A percentile compares a stretch with the other conserved stretches of the same genome.
phyloP scores from a whole-genome alignment of 495 filamentous ascomycete species.

The Podospora comata region DNA sequence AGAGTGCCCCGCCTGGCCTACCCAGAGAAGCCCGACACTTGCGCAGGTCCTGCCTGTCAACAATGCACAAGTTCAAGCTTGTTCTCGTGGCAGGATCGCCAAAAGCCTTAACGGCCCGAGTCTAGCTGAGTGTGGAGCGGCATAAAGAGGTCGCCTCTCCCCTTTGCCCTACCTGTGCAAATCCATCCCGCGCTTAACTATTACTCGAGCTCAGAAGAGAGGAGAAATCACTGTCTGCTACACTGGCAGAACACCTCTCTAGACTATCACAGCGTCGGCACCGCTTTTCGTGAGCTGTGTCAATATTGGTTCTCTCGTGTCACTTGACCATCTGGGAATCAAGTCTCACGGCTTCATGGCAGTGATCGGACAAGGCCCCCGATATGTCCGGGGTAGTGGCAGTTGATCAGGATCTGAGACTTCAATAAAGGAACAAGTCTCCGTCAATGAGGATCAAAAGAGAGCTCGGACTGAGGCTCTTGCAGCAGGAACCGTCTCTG shows the following conservation, averaged over 20 bases:
- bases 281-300: not conserved
- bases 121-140: not conserved
- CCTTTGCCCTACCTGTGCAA: not conserved
- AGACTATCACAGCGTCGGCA: not conserved
- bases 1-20: not conserved
- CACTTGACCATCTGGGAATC: not conserved
- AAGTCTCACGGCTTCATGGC: not conserved
- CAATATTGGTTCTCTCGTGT: not conserved
- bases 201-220: too few species aligned
- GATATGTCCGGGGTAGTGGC: not conserved
- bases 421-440: not conserved
- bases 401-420: not conserved
- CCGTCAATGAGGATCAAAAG: not conserved
- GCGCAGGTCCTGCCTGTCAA: not conserved
- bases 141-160: not conserved
- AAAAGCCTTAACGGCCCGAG: not conserved
- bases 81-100: not conserved
- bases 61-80: not conserved
- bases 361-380: not conserved
- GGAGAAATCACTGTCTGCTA: too few species aligned
- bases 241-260: too few species aligned
- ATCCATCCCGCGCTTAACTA: too few species aligned
- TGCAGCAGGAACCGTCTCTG: not conserved
- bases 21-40: not conserved
- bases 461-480: slow-evolving; percentile 8